These are phyloP conservation scores for Grammothele lineata DNA, from an alignment of 768 basidiomycete species.

Conservation along the genomic window DNA sequence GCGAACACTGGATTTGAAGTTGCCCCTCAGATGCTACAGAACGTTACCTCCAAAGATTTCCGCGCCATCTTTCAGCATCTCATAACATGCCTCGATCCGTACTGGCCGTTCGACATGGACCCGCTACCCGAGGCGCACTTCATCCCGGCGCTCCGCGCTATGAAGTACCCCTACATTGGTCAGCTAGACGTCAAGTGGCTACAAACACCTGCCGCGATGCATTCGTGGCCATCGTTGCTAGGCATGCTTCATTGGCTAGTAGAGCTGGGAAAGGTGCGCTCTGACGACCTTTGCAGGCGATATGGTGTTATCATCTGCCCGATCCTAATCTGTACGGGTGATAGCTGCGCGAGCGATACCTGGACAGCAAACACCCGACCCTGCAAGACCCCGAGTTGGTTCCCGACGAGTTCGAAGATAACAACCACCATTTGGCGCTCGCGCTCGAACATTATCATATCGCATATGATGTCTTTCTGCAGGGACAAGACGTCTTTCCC, in stretches of 20 bases:
- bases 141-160: slow-evolving; percentile 63
- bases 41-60: slow-evolving; percentile 85
- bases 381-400: slow-evolving; percentile 56
- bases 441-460: slow-evolving; percentile 72
- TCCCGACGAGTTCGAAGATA: slow-evolving; percentile 74
- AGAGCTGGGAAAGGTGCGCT: slow-evolving; percentile 71
- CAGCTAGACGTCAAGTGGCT: slow-evolving; percentile 84
- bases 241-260: slow-evolving; percentile 93
- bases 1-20: slow-evolving; percentile 64
- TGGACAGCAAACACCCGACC: slow-evolving; percentile 63
- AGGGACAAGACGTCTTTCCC: slow-evolving; percentile 61
- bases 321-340: not conserved
- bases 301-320: slow-evolving; percentile 12
- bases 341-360: too few species aligned
- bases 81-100: slow-evolving; percentile 65
- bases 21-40: slow-evolving; percentile 60
- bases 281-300: not conserved
- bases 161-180: slow-evolving; percentile 78
- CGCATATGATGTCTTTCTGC: slow-evolving; percentile 66
- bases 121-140: slow-evolving; percentile 80
- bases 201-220: slow-evolving; percentile 82
- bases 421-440: slow-evolving; percentile 68
- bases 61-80: slow-evolving; percentile 81
- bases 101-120: slow-evolving; percentile 51
- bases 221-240: slow-evolving; percentile 87